Conservation (phyloP, 2,329 filamentous ascomycete species). For the Trichophyton verrucosum region DNA sequence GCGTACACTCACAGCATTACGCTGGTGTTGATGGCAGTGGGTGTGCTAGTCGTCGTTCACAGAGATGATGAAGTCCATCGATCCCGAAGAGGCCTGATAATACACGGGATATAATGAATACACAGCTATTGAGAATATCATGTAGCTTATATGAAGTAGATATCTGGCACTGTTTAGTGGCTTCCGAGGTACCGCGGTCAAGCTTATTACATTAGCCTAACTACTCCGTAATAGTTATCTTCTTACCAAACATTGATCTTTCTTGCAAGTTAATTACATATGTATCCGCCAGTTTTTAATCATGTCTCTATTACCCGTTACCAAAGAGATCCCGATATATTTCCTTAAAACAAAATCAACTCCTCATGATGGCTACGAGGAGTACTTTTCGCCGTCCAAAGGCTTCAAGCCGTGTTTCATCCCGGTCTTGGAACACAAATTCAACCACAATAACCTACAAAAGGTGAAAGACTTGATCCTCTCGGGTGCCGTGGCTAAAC, state of each 20-base stretch:
- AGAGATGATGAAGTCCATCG: too few relatives aligned
- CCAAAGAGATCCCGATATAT: constrained; percentile 25
- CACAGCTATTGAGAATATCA: too few relatives aligned
- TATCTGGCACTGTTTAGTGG: too few relatives aligned
- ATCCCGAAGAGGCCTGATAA: too few relatives aligned
- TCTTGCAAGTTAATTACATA: background rate
- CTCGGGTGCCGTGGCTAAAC: constrained; percentile 19
- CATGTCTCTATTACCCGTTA: background rate
- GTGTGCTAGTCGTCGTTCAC: too few relatives aligned
- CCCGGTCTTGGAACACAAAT: constrained; percentile 36
- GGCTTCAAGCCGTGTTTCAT: constrained; percentile 31
- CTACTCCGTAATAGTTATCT: background rate
- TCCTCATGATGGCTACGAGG: constrained; percentile 34
- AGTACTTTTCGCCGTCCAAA: constrained; percentile 27
- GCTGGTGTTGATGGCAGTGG: too few relatives aligned
- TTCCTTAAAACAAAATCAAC: constrained; percentile 38
- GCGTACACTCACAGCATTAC: too few relatives aligned
- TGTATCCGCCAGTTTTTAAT: background rate
- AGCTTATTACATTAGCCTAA: too few relatives aligned
- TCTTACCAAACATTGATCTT: background rate
- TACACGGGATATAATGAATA: too few relatives aligned
- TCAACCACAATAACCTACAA: constrained; percentile 26
- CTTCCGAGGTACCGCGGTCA: too few relatives aligned
- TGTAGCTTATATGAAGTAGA: too few relatives aligned
- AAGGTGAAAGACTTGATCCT: constrained; percentile 26